Conservation (phyloP, 1,284 basidiomycete species). For the Megacollybia platyphylla region DNA sequence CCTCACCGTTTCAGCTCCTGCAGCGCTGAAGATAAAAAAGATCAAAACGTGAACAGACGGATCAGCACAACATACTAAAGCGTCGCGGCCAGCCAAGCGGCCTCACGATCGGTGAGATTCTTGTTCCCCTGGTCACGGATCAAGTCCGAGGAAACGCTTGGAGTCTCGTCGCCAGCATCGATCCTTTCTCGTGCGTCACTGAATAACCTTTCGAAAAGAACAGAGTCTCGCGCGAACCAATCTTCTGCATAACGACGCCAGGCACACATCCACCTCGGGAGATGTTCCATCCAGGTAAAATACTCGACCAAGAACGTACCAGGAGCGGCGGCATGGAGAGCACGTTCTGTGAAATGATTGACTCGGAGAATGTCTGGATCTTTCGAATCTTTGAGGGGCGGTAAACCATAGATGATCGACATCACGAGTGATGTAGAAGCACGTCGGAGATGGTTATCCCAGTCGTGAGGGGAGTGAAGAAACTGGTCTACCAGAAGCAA, state of each 20-base stretch:
- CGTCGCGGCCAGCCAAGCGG: conserved; percentile 5
- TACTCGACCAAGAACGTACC: conserved; percentile 10
- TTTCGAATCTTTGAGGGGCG: conserved; percentile 5
- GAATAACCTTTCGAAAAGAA: conserved; percentile 6
- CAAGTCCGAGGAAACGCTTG: conserved; percentile 2
- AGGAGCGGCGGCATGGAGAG: conserved; percentile 7
- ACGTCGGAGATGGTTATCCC: conserved; percentile 7
- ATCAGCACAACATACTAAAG: conserved; percentile 1
- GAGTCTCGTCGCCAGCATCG: conserved; percentile 1
- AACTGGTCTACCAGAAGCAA: conserved; percentile 5
- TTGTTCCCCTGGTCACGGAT: conserved; percentile 2
- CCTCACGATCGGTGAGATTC: conserved; percentile 4
- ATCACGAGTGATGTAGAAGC: conserved; percentile 4
- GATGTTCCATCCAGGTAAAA: conserved; percentile 13
- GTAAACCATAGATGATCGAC: conserved; percentile 7
- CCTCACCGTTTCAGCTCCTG: conserved; percentile 5
- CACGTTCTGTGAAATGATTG: conserved; percentile 7
- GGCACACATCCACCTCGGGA: conserved; percentile 9
- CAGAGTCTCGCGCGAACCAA: conserved; percentile 4
- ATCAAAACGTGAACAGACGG: background rate
- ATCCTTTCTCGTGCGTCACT: conserved; percentile 3
- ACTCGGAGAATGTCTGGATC: conserved; percentile 8
- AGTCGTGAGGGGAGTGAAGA: conserved; percentile 4
- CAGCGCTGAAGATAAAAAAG: conserved; percentile 3
- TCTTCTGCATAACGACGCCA: conserved; percentile 9